Conservation (phyloP, 2,329 filamentous ascomycete genomes). For the Ophiostoma australiae region DNA sequence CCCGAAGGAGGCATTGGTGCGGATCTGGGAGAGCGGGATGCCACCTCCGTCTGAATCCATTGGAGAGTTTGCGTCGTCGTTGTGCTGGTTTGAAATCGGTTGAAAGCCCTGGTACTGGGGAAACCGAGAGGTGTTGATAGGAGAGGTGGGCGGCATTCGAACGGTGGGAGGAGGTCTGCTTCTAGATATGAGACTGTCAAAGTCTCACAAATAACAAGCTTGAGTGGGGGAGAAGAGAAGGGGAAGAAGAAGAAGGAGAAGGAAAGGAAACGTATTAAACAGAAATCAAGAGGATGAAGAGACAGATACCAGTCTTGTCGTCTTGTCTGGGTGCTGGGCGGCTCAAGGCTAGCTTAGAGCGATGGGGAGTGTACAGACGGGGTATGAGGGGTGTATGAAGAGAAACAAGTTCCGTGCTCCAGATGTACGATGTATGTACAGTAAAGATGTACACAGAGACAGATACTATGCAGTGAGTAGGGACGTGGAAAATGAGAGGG, state of each 20-base stretch:
- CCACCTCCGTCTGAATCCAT: conserved; percentile 38
- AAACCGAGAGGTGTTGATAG: conserved; percentile 27
- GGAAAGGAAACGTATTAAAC: background rate
- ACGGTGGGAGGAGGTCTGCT: background rate
- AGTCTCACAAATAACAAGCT: conserved; percentile 17
- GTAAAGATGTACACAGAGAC: too few relatives aligned
- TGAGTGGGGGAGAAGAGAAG: background rate
- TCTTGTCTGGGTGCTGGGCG: conserved; percentile 2
- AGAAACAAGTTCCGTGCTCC: background rate
- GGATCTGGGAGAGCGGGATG: conserved; percentile 54
- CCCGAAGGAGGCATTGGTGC: conserved; percentile 51
- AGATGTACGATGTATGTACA: background rate
- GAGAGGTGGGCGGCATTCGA: conserved; percentile 23
- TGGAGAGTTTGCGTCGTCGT: conserved; percentile 24
- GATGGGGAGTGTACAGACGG: conserved; percentile 8
- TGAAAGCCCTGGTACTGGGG: conserved; percentile 29
- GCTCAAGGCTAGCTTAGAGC: conserved; percentile 23
- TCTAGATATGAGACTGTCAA: conserved; percentile 18
- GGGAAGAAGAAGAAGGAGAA: background rate
- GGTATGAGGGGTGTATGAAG: background rate
- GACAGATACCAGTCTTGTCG: conserved; percentile 18
- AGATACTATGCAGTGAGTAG: background rate
- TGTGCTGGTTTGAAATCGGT: conserved; percentile 23
- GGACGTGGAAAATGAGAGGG: background rate
- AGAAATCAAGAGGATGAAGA: background rate